Base-by-base conservation (phyloP, 1,139 yeast species). In the Geotrichum citri-aurantii region DNA sequence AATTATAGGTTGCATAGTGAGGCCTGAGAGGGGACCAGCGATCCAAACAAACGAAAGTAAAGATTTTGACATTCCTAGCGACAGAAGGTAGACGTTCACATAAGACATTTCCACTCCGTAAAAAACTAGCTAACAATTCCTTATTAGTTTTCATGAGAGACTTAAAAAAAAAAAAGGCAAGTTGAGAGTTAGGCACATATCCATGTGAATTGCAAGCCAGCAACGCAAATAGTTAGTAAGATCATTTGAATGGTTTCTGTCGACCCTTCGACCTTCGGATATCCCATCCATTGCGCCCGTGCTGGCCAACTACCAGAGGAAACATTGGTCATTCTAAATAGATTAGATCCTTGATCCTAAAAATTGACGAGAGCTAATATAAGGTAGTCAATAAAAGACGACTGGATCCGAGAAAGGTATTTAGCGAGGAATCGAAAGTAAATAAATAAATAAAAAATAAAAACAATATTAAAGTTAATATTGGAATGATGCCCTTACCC, bases 11-110 rank as follows among this genome's bases (percentile, higher is more conserved):
- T 82, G 86, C 33, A 84, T 83, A 14, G 83, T 64, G 1, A 83
- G 75, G 1, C 87, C 87, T 11, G 84, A 79, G 6, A 82, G 65
- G 0, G 87, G 86, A 0, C 86, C 86, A 0, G 85, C 85, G 8
- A 82, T 75, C 87, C 87, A 83, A 1, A 83, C 79, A 48, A 83
- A 69, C 1, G 86, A 82, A 54, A 82, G 69, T 5, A 75, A 64
- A 23, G 80, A 76, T 64, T 81, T 82, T 1, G 85, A 75, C 61
- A 83, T 72, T 1, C 86, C 86, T 23, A 83, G 69, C 0, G 84
- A 80, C 10, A 82, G 70, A 40, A 76, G 66, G 59, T 70, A 73
- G 14, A 73, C 69, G 58, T 70, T 73, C 48, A 73, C 75, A 60
- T 74, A 75, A 8, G 76, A 68, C 70, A 72, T 74, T 63, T 74